Conservation (phyloP, 768 basidiomycete genomes). For the Hypholoma fasciculare region DNA sequence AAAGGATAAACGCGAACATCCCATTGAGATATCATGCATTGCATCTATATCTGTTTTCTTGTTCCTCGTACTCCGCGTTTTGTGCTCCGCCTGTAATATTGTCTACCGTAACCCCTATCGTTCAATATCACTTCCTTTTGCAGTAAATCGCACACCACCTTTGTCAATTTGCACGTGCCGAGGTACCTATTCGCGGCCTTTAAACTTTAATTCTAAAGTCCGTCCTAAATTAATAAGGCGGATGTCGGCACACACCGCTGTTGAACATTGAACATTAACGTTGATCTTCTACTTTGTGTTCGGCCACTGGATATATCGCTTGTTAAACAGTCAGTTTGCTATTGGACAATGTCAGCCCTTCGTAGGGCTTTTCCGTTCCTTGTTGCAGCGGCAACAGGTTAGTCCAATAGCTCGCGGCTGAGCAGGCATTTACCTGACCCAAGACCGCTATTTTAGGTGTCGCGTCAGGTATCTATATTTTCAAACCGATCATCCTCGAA, state of each 20-base stretch:
- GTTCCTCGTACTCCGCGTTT: not conserved
- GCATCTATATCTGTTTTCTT: not conserved
- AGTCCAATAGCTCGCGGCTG: slow-evolving; percentile 5
- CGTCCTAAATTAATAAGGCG: slow-evolving; percentile 3
- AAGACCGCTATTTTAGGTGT: slow-evolving; percentile 40
- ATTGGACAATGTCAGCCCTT: slow-evolving; percentile 25
- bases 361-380: slow-evolving; percentile 50
- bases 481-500: slow-evolving; percentile 47
- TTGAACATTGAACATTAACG: too few relatives aligned
- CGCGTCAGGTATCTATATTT: slow-evolving; percentile 65
- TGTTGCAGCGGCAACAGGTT: slow-evolving; percentile 61
- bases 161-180: slow-evolving; percentile 7
- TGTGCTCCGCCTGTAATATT: slow-evolving; percentile 8
- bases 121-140: slow-evolving; percentile 16
- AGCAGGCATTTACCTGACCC: not conserved
- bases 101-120: slow-evolving; percentile 2
- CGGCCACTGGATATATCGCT: not conserved
- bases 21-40: not conserved
- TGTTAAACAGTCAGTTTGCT: not conserved
- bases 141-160: slow-evolving; percentile 18
- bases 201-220: slow-evolving; percentile 9
- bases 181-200: slow-evolving; percentile 6
- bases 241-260: not conserved
- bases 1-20: not conserved
- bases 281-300: not conserved